These are phyloP conservation scores for Aureobasidium sp. DNA, from an alignment of 2,329 filamentous ascomycete species.

Conservation along the genomic window DNA sequence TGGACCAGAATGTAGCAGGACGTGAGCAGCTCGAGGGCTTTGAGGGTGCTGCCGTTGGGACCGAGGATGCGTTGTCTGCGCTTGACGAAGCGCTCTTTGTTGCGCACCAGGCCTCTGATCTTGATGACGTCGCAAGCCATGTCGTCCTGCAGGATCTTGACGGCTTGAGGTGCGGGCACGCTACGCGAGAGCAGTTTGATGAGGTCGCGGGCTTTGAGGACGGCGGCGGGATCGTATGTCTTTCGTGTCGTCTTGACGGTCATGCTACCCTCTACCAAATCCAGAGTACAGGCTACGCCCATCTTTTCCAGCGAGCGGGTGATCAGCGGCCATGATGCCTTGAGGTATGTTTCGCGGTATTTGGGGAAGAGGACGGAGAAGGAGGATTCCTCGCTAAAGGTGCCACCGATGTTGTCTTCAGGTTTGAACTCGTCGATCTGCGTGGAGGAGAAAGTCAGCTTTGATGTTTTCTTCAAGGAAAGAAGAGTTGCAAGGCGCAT, in stretches of 20 bases:
- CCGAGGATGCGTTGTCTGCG: slow-evolving; percentile 86
- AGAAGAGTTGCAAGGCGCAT: not conserved
- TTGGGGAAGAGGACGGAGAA: slow-evolving; percentile 84
- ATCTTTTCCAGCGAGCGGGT: slow-evolving; percentile 79
- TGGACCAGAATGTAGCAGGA: slow-evolving; percentile 90
- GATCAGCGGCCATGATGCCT: slow-evolving; percentile 85
- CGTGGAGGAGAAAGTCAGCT: slow-evolving; percentile 6
- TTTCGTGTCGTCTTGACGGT: slow-evolving; percentile 90
- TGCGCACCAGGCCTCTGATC: slow-evolving; percentile 79
- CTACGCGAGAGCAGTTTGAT: slow-evolving; percentile 88
- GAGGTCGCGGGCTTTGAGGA: slow-evolving; percentile 87
- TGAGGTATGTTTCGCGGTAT: slow-evolving; percentile 90
- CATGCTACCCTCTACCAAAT: slow-evolving; percentile 94
- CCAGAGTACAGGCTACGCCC: slow-evolving; percentile 83
- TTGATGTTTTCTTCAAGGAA: not conserved
- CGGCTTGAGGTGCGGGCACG: slow-evolving; percentile 83
- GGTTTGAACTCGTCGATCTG: slow-evolving; percentile 75
- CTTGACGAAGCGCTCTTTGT: slow-evolving; percentile 95
- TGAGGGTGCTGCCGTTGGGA: slow-evolving; percentile 83
- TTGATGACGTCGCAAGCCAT: slow-evolving; percentile 94
- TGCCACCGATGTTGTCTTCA: slow-evolving; percentile 75
- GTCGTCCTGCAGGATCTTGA: slow-evolving; percentile 90
- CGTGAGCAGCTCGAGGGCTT: slow-evolving; percentile 87
- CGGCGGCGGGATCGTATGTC: slow-evolving; percentile 84
- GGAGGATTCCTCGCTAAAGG: slow-evolving; percentile 86